Base-by-base conservation (phyloP, 2,329 filamentous ascomycete species). In the Ophiognomonia clavigignenti-juglandacearum region DNA sequence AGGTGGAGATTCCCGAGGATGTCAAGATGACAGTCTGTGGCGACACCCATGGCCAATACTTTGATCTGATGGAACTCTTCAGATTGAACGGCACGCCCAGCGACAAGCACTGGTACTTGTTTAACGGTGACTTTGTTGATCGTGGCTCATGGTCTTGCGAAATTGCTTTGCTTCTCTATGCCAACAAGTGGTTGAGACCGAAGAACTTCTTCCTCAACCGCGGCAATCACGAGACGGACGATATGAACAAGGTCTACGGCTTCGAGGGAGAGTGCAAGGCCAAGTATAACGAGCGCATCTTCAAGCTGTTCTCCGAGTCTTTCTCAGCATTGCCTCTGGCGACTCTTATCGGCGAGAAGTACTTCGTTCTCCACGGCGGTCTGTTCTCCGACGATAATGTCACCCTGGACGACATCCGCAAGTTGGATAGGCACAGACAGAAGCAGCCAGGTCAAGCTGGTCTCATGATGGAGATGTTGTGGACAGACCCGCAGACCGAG, bases 381-480 rank as follows among this genome's bases (percentile, higher is more conserved):
- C 77, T 97, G 39, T 96, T 97, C 77, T 97, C 92, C 1, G 87
- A 97, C 62, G 93, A 98, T 68, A 93, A 88, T 57, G 78, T 92
- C 54, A 91, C 88, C 1, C 72, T 98, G 43, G 88, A 97, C 56
- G 92, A 98, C 62, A 95, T 98, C 57, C 82, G 93, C 56, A 95
- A 95, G 70, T 74, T 97, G 48, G 85, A 97, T 68, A 78, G 92
- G 55, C 91, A 96, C 70, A 83, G 80, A 64, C 93, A 97, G 69
- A 80, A 88, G 52, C 92, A 97, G 61, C 92, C 93, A 3, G 93
- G 93, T 26, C 93, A 98, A 66, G 73, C 86, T 40, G 93, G 93
- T 13, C 72, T 98, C 59, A 98, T 98, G 93, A 98, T 98, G 93
- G 93, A 98, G 70, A 98, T 98, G 93, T 79, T 98, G 39, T 98